Evolutionary conservation across 306 rosid species (phyloP).

Genomic region (Ormosia emarginata): DNA sequence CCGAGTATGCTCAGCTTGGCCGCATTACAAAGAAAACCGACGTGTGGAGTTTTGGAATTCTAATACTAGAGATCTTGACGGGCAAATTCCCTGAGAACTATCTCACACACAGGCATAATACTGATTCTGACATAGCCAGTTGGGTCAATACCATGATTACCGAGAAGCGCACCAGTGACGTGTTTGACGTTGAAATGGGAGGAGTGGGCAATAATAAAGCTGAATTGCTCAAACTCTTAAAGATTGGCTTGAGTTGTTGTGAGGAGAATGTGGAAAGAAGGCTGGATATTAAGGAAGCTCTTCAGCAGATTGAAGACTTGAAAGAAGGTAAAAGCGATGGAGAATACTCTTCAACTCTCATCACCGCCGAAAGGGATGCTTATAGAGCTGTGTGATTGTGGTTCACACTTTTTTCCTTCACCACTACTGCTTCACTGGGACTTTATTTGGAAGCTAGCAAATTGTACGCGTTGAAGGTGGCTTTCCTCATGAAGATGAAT

Average conservation of each 20-base stretch:
- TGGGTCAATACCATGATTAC: constrained; percentile 83
- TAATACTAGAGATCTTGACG: constrained; percentile 72
- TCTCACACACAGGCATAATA: constrained; percentile 43
- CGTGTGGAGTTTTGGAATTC: constrained; percentile 80
- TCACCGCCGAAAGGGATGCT: constrained; percentile 32
- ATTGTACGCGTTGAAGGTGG: constrained; percentile 9
- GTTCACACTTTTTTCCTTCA: not conserved
- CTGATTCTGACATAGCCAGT: constrained; percentile 52
- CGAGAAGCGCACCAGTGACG: constrained; percentile 60
- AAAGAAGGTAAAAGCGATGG: constrained; percentile 36
- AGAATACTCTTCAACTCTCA: constrained; percentile 32
- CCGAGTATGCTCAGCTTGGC: constrained; percentile 67
- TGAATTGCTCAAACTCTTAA: constrained; percentile 71
- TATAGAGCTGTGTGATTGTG: constrained; percentile 39
- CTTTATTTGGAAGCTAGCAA: constrained; percentile 12
- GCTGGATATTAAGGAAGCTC: constrained; percentile 57
- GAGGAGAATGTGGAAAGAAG: constrained; percentile 88
- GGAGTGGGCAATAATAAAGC: constrained; percentile 46
- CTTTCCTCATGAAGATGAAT: constrained; percentile 22
- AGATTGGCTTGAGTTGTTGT: constrained; percentile 86
- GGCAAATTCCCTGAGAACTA: constrained; percentile 92
- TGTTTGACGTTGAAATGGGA: constrained; percentile 75
- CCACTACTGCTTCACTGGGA: not conserved
- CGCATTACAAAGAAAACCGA: constrained; percentile 85
- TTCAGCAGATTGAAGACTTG: constrained; percentile 57